phyloP scores from a whole-genome alignment of 495 filamentous ascomycete species.

The Ascobolus immersus region DNA sequence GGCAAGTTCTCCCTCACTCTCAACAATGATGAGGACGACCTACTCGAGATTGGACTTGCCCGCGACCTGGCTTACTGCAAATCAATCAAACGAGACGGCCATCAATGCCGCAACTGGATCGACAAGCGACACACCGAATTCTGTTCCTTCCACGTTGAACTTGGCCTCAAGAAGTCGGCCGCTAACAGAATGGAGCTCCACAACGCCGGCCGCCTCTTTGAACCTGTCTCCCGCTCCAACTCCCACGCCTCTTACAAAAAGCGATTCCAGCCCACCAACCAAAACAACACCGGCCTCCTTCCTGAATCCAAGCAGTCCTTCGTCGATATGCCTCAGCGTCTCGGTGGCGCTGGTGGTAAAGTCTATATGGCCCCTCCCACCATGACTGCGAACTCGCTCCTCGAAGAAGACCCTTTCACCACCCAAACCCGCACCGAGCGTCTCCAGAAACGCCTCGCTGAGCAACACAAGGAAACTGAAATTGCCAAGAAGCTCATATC shows the following conservation, averaged over 20 bases:
- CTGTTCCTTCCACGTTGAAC: constrained; percentile 78
- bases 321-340: constrained; percentile 11
- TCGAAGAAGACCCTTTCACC: constrained; percentile 36
- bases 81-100: constrained; percentile 55
- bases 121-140: constrained; percentile 67
- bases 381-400: constrained; percentile 38
- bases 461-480: constrained; percentile 55
- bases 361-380: constrained; percentile 17
- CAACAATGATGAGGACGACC: constrained; percentile 56
- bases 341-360: constrained; percentile 15
- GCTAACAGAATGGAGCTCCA: constrained; percentile 60
- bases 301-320: no score
- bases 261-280: constrained; percentile 18
- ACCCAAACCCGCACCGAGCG: constrained; percentile 33
- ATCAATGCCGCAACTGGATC: constrained; percentile 58
- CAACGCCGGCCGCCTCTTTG: constrained; percentile 22
- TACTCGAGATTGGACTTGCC: constrained; percentile 68
- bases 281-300: not conserved
- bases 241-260: no score
- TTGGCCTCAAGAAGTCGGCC: constrained; percentile 44
- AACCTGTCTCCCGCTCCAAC: constrained; percentile 23
- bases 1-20: constrained; percentile 64
- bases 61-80: constrained; percentile 81
- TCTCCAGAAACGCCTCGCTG: constrained; percentile 39
- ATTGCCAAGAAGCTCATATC: constrained; percentile 39